phyloP scores from a whole-genome alignment of 352 stramenopile genomes.

The Blastocystis sp. region DNA sequence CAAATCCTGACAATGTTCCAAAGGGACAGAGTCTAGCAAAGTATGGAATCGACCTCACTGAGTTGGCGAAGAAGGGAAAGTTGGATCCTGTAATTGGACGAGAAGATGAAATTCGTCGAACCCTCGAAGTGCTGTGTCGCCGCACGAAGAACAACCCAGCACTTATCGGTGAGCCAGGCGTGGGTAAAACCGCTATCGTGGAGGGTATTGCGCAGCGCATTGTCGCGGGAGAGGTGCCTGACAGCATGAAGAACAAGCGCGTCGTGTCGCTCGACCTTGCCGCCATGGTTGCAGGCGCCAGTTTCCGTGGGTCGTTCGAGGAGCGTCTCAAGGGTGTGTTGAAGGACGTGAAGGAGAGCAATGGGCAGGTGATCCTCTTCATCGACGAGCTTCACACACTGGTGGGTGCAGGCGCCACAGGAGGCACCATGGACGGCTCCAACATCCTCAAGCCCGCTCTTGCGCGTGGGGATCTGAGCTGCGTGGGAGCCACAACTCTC shows the following conservation, averaged over 20 bases:
- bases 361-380: slow-evolving; percentile 87
- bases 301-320: slow-evolving; percentile 91
- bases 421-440: slow-evolving; percentile 79
- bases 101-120: slow-evolving; percentile 85
- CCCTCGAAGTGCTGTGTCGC: slow-evolving; percentile 86
- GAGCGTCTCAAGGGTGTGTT: slow-evolving; percentile 88
- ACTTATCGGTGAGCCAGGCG: slow-evolving; percentile 89
- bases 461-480: slow-evolving; percentile 75
- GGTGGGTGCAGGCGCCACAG: slow-evolving; percentile 76
- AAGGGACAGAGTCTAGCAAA: slow-evolving; percentile 73
- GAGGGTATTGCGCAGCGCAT: slow-evolving; percentile 90
- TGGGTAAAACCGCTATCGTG: slow-evolving; percentile 86
- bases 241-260: slow-evolving; percentile 84
- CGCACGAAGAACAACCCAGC: slow-evolving; percentile 96
- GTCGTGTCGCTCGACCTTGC: slow-evolving; percentile 88
- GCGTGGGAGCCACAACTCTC: slow-evolving; percentile 83
- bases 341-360: slow-evolving; percentile 84
- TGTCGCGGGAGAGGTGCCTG: slow-evolving; percentile 83
- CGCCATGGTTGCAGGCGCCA: slow-evolving; percentile 86
- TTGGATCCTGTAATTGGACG: slow-evolving; percentile 85
- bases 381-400: slow-evolving; percentile 89
- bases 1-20: slow-evolving; percentile 75
- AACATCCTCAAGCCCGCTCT: slow-evolving; percentile 86
- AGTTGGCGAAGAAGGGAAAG: slow-evolving; percentile 71
- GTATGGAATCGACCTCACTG: slow-evolving; percentile 73